phyloP scores from a whole-genome alignment of 345 rosid species.

The Schrenkiella parvula region DNA sequence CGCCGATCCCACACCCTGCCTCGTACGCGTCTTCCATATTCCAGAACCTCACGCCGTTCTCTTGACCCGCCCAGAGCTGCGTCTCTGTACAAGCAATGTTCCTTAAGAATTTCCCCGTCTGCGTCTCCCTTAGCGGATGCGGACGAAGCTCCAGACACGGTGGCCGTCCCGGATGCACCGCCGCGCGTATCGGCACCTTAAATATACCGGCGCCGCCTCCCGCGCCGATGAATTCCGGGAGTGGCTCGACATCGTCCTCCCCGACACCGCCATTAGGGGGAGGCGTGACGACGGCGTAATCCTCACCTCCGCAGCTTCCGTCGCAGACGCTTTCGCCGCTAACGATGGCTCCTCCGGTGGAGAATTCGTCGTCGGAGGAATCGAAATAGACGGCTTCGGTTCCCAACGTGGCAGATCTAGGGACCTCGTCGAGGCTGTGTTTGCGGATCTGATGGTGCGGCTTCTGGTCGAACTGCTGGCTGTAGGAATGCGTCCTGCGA shows the following conservation, averaged over 20 bases:
- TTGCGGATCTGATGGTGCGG: conserved; percentile 42
- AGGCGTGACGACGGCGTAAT: conserved; percentile 31
- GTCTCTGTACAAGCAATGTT: conserved; percentile 76
- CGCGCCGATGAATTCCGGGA: conserved; percentile 55
- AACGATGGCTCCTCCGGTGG: conserved; percentile 18
- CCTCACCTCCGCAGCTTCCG: not conserved
- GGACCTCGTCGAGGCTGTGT: conserved; percentile 56
- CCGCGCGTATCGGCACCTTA: conserved; percentile 55
- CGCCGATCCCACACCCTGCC: conserved; percentile 55
- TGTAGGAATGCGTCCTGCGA: conserved; percentile 49
- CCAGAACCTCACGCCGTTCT: conserved; percentile 83
- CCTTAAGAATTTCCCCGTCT: conserved; percentile 73
- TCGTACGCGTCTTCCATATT: conserved; percentile 53
- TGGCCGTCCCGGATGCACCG: conserved; percentile 75
- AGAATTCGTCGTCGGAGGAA: conserved; percentile 48
- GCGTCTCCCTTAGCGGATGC: conserved; percentile 91
- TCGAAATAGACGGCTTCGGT: conserved; percentile 36
- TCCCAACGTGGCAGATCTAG: conserved; percentile 21
- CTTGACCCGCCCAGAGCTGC: conserved; percentile 94
- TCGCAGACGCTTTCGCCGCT: not conserved
- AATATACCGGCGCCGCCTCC: conserved; percentile 55
- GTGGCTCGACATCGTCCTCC: conserved; percentile 30
- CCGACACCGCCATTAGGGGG: conserved; percentile 11
- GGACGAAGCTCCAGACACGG: conserved; percentile 82
- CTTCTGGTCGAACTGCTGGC: conserved; percentile 51